phyloP scores from a whole-genome alignment of 345 rosid genomes.

The Chamaenerion angustifolium region DNA sequence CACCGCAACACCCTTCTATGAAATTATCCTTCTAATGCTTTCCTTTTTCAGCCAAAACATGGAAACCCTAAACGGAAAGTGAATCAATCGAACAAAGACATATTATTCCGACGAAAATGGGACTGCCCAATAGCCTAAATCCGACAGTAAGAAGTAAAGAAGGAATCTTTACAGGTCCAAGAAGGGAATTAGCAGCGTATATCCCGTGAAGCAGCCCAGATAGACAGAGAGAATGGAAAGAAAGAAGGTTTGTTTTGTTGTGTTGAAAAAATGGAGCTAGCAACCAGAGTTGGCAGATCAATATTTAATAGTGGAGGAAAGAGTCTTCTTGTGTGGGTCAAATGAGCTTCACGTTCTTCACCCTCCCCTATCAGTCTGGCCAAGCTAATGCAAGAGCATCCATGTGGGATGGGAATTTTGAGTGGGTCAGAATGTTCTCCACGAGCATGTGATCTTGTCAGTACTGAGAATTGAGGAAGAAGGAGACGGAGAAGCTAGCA shows the following conservation, averaged over 20 bases:
- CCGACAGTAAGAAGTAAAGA: slow-evolving; percentile 1
- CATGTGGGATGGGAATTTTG: slow-evolving; percentile 47
- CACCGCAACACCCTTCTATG: too few species aligned
- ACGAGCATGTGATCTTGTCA: slow-evolving; percentile 54
- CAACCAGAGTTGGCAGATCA: too few species aligned
- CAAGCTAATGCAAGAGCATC: slow-evolving; percentile 10
- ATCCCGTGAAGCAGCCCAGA: slow-evolving; percentile 4
- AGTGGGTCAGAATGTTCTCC: slow-evolving; percentile 49
- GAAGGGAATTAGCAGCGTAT: slow-evolving; percentile 28
- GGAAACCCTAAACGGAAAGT: too few species aligned
- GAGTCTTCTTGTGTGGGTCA: slow-evolving; percentile 17
- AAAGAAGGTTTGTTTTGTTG: too few species aligned
- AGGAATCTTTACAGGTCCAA: slow-evolving; percentile 47
- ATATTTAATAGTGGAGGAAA: slow-evolving; percentile 4
- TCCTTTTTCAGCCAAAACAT: too few species aligned
- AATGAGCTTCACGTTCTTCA: slow-evolving; percentile 3
- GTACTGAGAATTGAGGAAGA: slow-evolving; percentile 4
- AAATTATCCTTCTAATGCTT: too few species aligned
- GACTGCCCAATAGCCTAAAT: too few species aligned
- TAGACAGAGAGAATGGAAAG: not conserved
- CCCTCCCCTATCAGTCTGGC: too few species aligned
- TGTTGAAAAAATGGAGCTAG: too few species aligned
- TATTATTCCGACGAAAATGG: too few species aligned
- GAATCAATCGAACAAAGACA: too few species aligned
- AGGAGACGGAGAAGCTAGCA: not conserved